Evolutionary conservation across 495 filamentous ascomycete genomes (phyloP).

Genomic region (Haplographium delicatum): DNA sequence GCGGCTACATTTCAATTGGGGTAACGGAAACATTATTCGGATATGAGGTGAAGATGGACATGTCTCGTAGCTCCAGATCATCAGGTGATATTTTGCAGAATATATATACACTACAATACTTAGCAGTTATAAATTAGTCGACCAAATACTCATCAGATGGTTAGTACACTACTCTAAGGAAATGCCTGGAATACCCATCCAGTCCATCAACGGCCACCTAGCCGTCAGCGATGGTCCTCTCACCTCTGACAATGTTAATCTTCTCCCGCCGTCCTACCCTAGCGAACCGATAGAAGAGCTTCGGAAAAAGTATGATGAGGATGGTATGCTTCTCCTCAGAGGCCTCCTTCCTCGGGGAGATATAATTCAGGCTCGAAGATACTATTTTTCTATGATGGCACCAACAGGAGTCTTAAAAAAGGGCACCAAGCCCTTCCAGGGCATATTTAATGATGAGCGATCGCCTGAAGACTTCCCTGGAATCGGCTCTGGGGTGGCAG

Average conservation of each 20-base stretch:
- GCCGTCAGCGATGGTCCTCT: conserved; percentile 52
- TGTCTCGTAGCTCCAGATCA: no score
- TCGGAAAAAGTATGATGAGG: conserved; percentile 44
- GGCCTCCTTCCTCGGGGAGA: conserved; percentile 50
- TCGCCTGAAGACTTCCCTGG: conserved; percentile 47
- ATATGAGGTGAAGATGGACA: no score
- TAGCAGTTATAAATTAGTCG: no score
- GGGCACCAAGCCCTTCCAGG: conserved; percentile 31
- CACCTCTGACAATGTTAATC: conserved; percentile 37
- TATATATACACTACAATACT: no score
- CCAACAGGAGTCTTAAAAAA: conserved; percentile 50
- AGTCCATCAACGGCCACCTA: no score
- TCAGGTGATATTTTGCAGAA: no score
- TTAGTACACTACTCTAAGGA: no score
- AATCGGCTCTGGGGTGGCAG: conserved; percentile 45
- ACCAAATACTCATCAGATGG: no score
- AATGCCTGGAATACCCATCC: no score
- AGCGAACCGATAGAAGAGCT: conserved; percentile 38
- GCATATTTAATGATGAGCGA: conserved; percentile 46
- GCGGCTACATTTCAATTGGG: no score
- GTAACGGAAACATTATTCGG: no score
- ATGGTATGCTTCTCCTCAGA: conserved; percentile 59
- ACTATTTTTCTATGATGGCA: conserved; percentile 51
- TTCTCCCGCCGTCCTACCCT: conserved; percentile 32
- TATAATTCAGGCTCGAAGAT: conserved; percentile 47